Percentiles rank a stretch among this genome's conserved stretches.
These are phyloP conservation scores for Gynandropsis gynandra DNA, from an alignment of 345 rosid genomes.

Conservation along the genomic window DNA sequence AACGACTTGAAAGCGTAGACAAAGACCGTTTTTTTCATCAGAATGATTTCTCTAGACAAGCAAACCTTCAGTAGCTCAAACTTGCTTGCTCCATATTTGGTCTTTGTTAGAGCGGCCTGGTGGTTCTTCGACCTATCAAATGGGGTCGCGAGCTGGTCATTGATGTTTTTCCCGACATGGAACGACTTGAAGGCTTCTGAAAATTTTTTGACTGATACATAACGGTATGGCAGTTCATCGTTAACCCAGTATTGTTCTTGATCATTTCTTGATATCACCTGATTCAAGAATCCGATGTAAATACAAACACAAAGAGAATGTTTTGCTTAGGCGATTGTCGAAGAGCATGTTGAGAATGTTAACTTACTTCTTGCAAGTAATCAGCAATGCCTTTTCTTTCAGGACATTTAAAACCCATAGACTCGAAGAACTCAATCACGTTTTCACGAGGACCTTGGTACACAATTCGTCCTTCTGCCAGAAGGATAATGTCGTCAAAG, in stretches of 20 bases:
- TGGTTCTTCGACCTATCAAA: constrained; percentile 46
- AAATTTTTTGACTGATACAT: constrained; percentile 40
- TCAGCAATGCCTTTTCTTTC: constrained; percentile 71
- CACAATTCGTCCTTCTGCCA: constrained; percentile 57
- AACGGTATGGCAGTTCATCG: constrained; percentile 42
- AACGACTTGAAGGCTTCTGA: constrained; percentile 45
- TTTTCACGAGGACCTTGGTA: constrained; percentile 66
- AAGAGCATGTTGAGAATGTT: neutral
- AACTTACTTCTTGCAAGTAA: constrained; percentile 71
- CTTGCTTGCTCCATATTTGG: constrained; percentile 41
- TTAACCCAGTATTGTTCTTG: constrained; percentile 59
- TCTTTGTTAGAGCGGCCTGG: constrained; percentile 46
- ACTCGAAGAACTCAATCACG: constrained; percentile 47
- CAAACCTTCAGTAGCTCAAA: constrained; percentile 48
- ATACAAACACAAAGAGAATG: neutral
- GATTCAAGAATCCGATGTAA: neutral
- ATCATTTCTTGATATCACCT: constrained; percentile 72
- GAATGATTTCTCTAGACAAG: constrained; percentile 43
- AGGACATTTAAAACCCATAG: constrained; percentile 68
- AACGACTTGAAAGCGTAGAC: constrained; percentile 44
- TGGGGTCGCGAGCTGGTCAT: constrained; percentile 39
- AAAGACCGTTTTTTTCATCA: constrained; percentile 56
- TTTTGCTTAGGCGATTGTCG: neutral
- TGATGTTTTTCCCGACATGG: constrained; percentile 31
- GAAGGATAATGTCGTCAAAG: constrained; percentile 62